Evolutionary conservation across 1,284 basidiomycete species (phyloP), one percentile per base, ranked within the genome.

Genomic region (Cryptococcus depauperatus): DNA sequence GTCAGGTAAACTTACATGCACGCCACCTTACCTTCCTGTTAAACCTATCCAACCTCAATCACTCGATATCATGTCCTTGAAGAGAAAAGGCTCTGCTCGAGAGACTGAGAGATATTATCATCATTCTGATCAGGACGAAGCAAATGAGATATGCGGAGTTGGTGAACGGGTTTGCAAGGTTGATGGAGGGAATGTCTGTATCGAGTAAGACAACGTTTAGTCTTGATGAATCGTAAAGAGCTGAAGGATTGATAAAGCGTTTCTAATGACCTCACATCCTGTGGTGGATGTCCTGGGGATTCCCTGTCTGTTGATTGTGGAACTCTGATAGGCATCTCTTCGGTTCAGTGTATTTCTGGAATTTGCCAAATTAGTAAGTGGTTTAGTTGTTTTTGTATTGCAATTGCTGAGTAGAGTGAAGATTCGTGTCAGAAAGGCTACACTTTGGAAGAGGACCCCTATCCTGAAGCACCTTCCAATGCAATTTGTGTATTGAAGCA

Each of bases 271-370:
- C 19, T 39, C 11, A 25, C 37, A 7, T 4, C 23, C 11, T 39
- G 37, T 18, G 37, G 37, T 39, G 37, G 37, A 39, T 39, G 37
- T n/a, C 37, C 37, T 9, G 37, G 26, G 1, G 26, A 26, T 10
- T n/a, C 19, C n/a, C 22, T 13, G 10, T 27, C 25, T 26, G 13
- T 27, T 27, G 37, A 39, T 22, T 39, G 37, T 19, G 18, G 23
- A 27, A n/a, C 37, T 16, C 22, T 39, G 11, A 14, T 26, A n/a
- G 37, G 37, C 37, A n/a, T 39, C n/a, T 28, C 37, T n/a, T 21
- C 19, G 5, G 37, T 28, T 5, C 37, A 39, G 21, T 39, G 37
- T 19, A 13, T 25, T 5, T 14, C n/a, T 25, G 22, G 23, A n/a
- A 13, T 11, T 4, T 39, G 37, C 18, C 23, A 27, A 6, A 25